phyloP scores from a whole-genome alignment of 1,139 yeast species.

The Petasospora fabianii region DNA sequence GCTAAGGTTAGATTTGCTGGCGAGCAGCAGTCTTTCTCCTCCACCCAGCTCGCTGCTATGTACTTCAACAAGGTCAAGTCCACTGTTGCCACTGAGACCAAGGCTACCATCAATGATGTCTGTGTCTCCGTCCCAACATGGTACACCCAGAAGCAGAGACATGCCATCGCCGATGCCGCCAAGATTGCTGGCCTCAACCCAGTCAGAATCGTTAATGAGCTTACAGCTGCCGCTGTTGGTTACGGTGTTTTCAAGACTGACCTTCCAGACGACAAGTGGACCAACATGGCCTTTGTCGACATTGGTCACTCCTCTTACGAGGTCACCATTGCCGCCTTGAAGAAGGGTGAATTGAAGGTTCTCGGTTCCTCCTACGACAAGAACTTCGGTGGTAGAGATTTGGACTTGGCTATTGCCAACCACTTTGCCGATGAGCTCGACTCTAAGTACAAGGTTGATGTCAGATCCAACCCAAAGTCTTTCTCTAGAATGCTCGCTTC shows the following conservation, averaged over 20 bases:
- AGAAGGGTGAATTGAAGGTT: conserved; percentile 93
- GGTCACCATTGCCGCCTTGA: conserved; percentile 85
- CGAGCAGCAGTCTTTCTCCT: conserved; percentile 72
- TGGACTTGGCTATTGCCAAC: conserved; percentile 89
- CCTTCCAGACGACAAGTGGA: conserved; percentile 88
- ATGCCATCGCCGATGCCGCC: conserved; percentile 95
- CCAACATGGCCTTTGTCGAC: conserved; percentile 89
- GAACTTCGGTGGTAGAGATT: conserved; percentile 98
- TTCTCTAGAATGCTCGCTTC: conserved; percentile 89
- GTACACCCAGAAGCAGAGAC: conserved; percentile 96
- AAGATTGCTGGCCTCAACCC: conserved; percentile 96
- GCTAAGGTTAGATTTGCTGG: conserved; percentile 85
- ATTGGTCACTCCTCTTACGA: conserved; percentile 97
- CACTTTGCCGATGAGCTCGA: conserved; percentile 93
- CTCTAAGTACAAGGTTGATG: conserved; percentile 89
- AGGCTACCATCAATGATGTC: conserved; percentile 77
- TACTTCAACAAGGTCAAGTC: conserved; percentile 86
- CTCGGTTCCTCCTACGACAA: conserved; percentile 91
- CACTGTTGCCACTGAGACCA: conserved; percentile 77
- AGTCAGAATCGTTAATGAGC: conserved; percentile 94
- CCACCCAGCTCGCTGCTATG: conserved; percentile 93
- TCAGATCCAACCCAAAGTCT: conserved; percentile 88
- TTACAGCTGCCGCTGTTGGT: conserved; percentile 98
- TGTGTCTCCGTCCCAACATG: conserved; percentile 95
- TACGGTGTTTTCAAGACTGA: conserved; percentile 98